Percentiles rank a stretch among this genome's conserved stretches.
Evolutionary conservation across 2,329 filamentous ascomycete species (phyloP).

Genomic region (Stagonosporopsis rhizophila): DNA sequence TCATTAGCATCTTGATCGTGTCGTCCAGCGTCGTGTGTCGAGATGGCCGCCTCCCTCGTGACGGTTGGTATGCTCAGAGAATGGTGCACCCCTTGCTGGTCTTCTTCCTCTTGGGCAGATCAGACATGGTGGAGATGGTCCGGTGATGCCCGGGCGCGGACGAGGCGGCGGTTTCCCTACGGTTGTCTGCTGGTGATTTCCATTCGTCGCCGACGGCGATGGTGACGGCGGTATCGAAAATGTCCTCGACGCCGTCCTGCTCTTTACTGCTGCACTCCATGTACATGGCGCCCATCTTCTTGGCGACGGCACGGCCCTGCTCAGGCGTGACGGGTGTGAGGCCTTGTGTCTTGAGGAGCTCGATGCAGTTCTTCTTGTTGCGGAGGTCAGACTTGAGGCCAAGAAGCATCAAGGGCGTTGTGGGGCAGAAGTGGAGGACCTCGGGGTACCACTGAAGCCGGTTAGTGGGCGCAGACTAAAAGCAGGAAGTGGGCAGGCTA

Average conservation of each 20-base stretch:
- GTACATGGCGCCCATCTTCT: constrained; percentile 93
- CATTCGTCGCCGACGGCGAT: constrained; percentile 80
- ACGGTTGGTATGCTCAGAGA: constrained; percentile 39
- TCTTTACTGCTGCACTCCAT: constrained; percentile 99
- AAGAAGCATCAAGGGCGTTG: constrained; percentile 92
- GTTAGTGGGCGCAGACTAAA: constrained; percentile 35
- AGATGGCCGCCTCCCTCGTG: constrained; percentile 33
- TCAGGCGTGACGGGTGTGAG: constrained; percentile 92
- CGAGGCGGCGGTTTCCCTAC: constrained; percentile 19
- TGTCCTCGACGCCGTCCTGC: constrained; percentile 93
- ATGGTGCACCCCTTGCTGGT: constrained; percentile 51
- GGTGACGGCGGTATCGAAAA: constrained; percentile 90
- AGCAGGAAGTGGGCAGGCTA: constrained; percentile 52
- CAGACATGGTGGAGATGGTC: constrained; percentile 31
- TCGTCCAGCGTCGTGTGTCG: constrained; percentile 51
- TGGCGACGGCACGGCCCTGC: constrained; percentile 85
- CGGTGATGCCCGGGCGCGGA: constrained; percentile 26
- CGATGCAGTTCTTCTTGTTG: constrained; percentile 94
- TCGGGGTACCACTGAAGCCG: constrained; percentile 92
- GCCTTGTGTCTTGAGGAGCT: constrained; percentile 97
- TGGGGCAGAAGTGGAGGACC: constrained; percentile 98
- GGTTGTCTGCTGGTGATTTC: constrained; percentile 38
- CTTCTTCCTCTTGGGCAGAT: constrained; percentile 39
- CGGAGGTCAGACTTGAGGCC: constrained; percentile 97
- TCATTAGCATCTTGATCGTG: constrained; percentile 51